Conservation (phyloP, 1,284 basidiomycete genomes). For the Meripilus lineatus region DNA sequence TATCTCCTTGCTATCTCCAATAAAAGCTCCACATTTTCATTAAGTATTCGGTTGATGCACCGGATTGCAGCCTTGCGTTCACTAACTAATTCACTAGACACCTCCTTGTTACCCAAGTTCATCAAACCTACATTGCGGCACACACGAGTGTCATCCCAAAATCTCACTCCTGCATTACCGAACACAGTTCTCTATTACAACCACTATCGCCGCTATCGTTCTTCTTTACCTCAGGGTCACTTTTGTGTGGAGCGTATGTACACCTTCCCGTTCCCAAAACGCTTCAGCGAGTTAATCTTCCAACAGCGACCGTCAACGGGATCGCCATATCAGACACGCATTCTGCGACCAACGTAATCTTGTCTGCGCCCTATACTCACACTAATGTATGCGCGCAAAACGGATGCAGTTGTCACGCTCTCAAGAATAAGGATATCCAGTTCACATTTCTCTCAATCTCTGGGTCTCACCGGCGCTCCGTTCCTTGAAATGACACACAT, state of each 20-base stretch:
- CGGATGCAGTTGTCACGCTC: neutral
- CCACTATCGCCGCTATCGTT: neutral
- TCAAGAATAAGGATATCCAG: slow-evolving; percentile 7
- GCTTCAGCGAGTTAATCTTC: slow-evolving; percentile 4
- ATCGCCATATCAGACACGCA: slow-evolving; percentile 7
- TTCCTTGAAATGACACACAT: slow-evolving; percentile 3
- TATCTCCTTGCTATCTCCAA: slow-evolving; percentile 2
- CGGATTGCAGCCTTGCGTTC: slow-evolving; percentile 6
- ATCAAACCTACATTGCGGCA: slow-evolving; percentile 2
- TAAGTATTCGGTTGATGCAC: slow-evolving; percentile 1
- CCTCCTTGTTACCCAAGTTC: slow-evolving; percentile 3
- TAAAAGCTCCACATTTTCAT: slow-evolving; percentile 1
- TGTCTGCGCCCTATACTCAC: slow-evolving; percentile 3
- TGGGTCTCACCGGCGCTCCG: slow-evolving; percentile 4
- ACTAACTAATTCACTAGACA: neutral
- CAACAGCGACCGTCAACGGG: neutral
- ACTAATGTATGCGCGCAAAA: slow-evolving; percentile 3
- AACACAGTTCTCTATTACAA: slow-evolving; percentile 1
- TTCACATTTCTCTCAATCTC: slow-evolving; percentile 7
- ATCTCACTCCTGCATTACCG: slow-evolving; percentile 7
- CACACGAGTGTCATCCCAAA: slow-evolving; percentile 5
- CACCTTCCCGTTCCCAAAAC: slow-evolving; percentile 7
- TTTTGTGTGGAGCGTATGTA: slow-evolving; percentile 2
- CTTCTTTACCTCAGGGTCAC: slow-evolving; percentile 4
- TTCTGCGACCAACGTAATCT: slow-evolving; percentile 1